These are phyloP conservation scores for Penicillium cinerascens DNA, from an alignment of 495 filamentous ascomycete genomes.

Conservation along the genomic window DNA sequence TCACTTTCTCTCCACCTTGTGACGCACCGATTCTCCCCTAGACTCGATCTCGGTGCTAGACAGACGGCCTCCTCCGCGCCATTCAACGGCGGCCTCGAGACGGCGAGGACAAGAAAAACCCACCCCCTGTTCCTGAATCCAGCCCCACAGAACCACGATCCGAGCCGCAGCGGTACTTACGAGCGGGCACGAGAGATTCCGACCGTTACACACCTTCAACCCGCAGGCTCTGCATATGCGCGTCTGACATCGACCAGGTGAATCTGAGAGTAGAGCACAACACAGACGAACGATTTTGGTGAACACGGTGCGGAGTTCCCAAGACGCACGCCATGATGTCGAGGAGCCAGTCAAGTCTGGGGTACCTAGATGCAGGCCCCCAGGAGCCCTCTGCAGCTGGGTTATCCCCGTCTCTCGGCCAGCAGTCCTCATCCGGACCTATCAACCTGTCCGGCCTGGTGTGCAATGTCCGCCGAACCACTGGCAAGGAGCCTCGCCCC, in stretches of 20 bases:
- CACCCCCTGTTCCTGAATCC: slow-evolving; percentile 10
- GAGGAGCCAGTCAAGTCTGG: slow-evolving; percentile 46
- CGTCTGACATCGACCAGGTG: background rate
- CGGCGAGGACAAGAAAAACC: slow-evolving; percentile 13
- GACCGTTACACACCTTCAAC: slow-evolving; percentile 9
- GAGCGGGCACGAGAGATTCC: slow-evolving; percentile 7
- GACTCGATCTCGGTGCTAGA: background rate
- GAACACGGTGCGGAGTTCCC: slow-evolving; percentile 1
- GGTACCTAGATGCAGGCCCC: slow-evolving; percentile 31
- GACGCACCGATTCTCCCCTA: background rate
- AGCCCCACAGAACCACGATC: slow-evolving; percentile 9
- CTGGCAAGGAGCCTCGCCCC: slow-evolving; percentile 84
- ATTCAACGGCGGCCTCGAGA: slow-evolving; percentile 1
- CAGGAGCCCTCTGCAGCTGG: slow-evolving; percentile 34
- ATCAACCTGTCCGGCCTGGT: slow-evolving; percentile 81
- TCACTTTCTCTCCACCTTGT: slow-evolving; percentile 9
- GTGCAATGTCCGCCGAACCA: slow-evolving; percentile 90
- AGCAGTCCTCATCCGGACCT: slow-evolving; percentile 40
- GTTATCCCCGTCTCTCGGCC: slow-evolving; percentile 30
- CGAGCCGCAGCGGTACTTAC: slow-evolving; percentile 11
- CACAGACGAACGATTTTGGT: background rate
- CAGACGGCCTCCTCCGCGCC: background rate
- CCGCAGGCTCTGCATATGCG: slow-evolving; percentile 6
- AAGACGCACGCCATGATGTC: slow-evolving; percentile 37
- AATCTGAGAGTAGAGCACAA: background rate